A percentile compares a stretch with the other conserved stretches of the same genome.
Conservation (phyloP, 108 stramenopile genomes). For the Nitzschia sp. region DNA sequence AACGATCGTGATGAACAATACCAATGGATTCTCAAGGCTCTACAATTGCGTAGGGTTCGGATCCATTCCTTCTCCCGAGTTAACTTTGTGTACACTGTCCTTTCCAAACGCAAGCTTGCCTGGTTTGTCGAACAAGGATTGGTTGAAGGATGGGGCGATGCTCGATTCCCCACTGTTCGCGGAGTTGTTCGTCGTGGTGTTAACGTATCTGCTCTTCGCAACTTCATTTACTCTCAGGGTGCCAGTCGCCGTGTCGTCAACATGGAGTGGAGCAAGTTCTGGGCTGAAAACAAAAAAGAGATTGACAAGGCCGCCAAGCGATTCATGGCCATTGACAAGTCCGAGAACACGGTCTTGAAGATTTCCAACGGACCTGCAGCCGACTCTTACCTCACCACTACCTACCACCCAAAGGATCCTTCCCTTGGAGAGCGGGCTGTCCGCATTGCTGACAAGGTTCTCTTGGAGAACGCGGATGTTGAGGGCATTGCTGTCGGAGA, state of each 20-base stretch:
- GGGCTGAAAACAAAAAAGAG: conserved; percentile 96
- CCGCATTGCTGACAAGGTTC: conserved; percentile 60
- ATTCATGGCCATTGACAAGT: conserved; percentile 93
- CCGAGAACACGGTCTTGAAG: conserved; percentile 57
- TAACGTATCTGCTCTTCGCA: conserved; percentile 78
- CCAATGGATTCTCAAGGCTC: conserved; percentile 82
- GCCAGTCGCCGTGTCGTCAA: conserved; percentile 87
- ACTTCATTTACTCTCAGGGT: conserved; percentile 90
- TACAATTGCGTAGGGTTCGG: conserved; percentile 85
- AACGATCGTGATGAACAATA: conserved; percentile 97
- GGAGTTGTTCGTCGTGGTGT: conserved; percentile 94
- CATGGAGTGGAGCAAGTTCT: conserved; percentile 99
- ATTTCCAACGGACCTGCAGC: conserved; percentile 68
- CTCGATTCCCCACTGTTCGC: conserved; percentile 96
- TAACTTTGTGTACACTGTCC: conserved; percentile 95
- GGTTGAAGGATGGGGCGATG: conserved; percentile 98
- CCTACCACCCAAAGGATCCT: conserved; percentile 91
- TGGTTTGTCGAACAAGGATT: conserved; percentile 97
- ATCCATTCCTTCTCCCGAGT: conserved; percentile 96
- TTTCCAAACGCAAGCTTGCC: conserved; percentile 96
- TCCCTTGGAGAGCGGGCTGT: conserved; percentile 82
- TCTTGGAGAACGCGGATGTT: conserved; percentile 90
- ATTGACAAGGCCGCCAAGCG: conserved; percentile 90
- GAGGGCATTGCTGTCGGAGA: conserved; percentile 85
- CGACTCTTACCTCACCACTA: conserved; percentile 54